phyloP scores from a whole-genome alignment of 2,329 filamentous ascomycete genomes.

The Zarea fungicola region DNA sequence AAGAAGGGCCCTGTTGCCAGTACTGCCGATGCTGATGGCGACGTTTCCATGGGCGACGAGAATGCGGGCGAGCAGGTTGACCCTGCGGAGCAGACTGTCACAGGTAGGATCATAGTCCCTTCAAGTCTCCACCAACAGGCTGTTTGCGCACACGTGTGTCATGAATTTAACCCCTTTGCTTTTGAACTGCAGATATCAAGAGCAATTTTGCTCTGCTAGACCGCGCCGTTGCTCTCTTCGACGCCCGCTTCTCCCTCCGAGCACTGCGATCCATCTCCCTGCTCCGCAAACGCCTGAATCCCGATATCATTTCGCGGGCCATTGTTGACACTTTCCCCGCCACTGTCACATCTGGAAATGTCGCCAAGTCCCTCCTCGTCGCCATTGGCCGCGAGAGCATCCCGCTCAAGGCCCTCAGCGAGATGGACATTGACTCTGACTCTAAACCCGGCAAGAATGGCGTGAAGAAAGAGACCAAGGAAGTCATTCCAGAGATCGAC shows the following conservation, averaged over 20 bases:
- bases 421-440: constrained; percentile 71
- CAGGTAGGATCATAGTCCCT: constrained; percentile 42
- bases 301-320: constrained; percentile 74
- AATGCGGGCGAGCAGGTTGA: constrained; percentile 55
- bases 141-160: no score
- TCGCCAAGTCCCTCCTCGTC: constrained; percentile 64
- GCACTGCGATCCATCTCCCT: constrained; percentile 93
- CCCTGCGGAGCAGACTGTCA: constrained; percentile 53
- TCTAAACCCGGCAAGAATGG: constrained; percentile 49
- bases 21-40: constrained; percentile 59
- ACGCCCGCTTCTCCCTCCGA: constrained; percentile 89
- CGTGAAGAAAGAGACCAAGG: constrained; percentile 64
- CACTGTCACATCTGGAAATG: constrained; percentile 53
- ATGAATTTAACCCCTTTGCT: constrained; percentile 13
- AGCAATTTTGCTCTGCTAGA: constrained; percentile 89
- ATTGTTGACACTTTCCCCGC: constrained; percentile 75
- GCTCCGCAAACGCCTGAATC: constrained; percentile 82
- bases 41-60: constrained; percentile 65
- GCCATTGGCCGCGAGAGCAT: constrained; percentile 64
- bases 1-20: constrained; percentile 53
- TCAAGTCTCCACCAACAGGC: constrained; percentile 13
- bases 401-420: constrained; percentile 52
- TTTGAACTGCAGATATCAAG: constrained; percentile 70
- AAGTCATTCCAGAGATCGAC: constrained; percentile 80
- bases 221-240: constrained; percentile 86